phyloP scores from a whole-genome alignment of 352 stramenopile species.

The Globisporangium camurandrum region DNA sequence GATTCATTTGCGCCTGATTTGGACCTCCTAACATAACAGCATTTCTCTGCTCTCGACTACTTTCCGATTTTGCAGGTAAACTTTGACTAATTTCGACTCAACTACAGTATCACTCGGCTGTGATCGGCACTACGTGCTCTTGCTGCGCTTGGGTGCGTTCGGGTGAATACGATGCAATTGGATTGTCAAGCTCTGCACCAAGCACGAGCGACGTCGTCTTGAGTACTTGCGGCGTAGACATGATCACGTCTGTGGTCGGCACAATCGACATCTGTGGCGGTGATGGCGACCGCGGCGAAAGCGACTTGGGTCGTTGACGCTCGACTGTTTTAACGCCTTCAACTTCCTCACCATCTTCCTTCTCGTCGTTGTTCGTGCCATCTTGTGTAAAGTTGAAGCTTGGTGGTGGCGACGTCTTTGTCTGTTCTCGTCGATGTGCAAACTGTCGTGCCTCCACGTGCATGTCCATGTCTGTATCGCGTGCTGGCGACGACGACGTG shows the following conservation, averaged over 20 bases:
- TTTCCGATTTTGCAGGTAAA: no score
- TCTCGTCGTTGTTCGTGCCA: slow-evolving; percentile 9
- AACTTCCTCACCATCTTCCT: neutral
- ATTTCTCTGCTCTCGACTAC: no score
- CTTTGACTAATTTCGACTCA: no score
- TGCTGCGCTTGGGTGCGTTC: no score
- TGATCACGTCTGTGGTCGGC: no score
- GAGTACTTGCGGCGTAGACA: no score
- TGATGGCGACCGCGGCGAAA: neutral
- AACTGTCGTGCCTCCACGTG: slow-evolving; percentile 1
- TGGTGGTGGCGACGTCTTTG: slow-evolving; percentile 55
- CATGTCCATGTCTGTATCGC: neutral
- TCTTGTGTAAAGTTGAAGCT: slow-evolving; percentile 67
- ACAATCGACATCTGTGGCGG: neutral
- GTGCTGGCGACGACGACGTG: neutral
- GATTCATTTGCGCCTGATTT: no score
- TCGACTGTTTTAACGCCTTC: neutral
- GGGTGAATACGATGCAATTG: neutral
- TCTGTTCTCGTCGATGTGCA: slow-evolving; percentile 34
- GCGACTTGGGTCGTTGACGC: neutral
- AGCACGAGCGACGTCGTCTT: neutral
- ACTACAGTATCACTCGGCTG: slow-evolving; percentile 5
- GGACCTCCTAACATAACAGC: no score
- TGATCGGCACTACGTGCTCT: neutral
- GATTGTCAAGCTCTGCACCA: neutral